These are phyloP conservation scores for Comarum palustre DNA, from an alignment of 306 rosid genomes.

Conservation along the genomic window DNA sequence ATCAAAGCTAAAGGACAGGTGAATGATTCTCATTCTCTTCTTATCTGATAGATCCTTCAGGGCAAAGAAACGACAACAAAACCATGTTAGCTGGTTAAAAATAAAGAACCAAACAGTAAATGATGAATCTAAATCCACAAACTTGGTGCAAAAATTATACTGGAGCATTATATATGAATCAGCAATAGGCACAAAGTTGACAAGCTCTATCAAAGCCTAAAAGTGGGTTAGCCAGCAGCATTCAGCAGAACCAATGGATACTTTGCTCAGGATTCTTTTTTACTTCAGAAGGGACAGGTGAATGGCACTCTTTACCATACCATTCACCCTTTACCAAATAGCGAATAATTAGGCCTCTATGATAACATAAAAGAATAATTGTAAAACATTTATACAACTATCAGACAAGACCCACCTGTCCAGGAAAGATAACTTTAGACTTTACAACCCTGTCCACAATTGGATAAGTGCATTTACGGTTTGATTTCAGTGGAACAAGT, in stretches of 20 bases:
- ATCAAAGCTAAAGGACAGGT: constrained; percentile 27
- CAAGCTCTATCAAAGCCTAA: not conserved
- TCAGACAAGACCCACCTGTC: not conserved
- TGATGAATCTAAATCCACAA: not conserved
- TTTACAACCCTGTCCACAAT: not conserved
- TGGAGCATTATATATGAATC: not conserved
- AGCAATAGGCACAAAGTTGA: constrained; percentile 2
- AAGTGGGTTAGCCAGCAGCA: not conserved
- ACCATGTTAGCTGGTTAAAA: not conserved
- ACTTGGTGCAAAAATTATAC: not conserved
- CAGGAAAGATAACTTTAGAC: not conserved
- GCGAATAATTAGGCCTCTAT: not conserved
- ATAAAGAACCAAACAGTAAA: not conserved
- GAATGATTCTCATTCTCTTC: constrained; percentile 11
- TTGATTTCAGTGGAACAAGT: not conserved
- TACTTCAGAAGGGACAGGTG: not conserved
- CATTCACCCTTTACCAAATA: not conserved
- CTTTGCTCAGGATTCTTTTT: not conserved
- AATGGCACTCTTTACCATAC: too few relatives aligned
- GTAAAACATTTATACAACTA: not conserved
- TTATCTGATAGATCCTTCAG: constrained; percentile 31
- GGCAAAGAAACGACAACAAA: constrained; percentile 14
- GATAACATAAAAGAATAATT: not conserved
- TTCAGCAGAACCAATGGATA: not conserved
- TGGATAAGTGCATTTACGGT: not conserved